phyloP scores from a whole-genome alignment of 208 protist species.

The Acanthamoeba triangularis region DNA sequence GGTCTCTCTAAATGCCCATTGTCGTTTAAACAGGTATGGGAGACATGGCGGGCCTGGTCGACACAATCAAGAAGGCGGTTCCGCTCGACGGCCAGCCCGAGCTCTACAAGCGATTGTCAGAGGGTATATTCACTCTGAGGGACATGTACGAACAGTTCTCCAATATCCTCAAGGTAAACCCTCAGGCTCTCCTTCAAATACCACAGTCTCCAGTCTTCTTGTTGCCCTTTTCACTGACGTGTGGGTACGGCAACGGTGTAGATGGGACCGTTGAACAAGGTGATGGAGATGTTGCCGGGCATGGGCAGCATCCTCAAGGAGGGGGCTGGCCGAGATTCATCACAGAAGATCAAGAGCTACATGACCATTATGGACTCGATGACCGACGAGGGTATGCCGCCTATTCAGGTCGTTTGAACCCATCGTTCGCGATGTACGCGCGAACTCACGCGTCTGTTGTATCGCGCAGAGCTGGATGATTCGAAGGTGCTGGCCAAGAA shows the following conservation, averaged over 20 bases:
- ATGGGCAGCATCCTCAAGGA: slow-evolving; percentile 92
- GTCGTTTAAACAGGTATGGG: slow-evolving; percentile 97
- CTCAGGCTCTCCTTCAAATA: slow-evolving; percentile 81
- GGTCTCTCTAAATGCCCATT: slow-evolving; percentile 75
- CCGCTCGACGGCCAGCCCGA: slow-evolving; percentile 88
- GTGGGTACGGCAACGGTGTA: neutral
- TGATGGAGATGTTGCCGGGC: slow-evolving; percentile 96
- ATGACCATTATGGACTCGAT: slow-evolving; percentile 98
- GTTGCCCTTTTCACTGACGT: neutral
- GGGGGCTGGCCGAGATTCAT: slow-evolving; percentile 88
- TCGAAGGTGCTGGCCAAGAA: slow-evolving; percentile 80
- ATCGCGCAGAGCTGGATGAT: slow-evolving; percentile 79
- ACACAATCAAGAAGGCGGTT: slow-evolving; percentile 95
- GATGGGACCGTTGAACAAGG: slow-evolving; percentile 90
- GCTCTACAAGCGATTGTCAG: slow-evolving; percentile 94
- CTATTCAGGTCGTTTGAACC: neutral
- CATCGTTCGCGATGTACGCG: neutral
- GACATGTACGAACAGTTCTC: slow-evolving; percentile 98
- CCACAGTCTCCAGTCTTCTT: neutral
- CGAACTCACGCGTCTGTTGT: neutral
- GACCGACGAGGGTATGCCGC: slow-evolving; percentile 92
- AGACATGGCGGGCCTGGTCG: slow-evolving; percentile 96
- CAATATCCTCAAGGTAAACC: slow-evolving; percentile 97
- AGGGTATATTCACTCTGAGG: slow-evolving; percentile 96
- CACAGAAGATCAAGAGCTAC: slow-evolving; percentile 93